A percentile compares a stretch with the other conserved stretches of the same genome.
phyloP scores from a whole-genome alignment of 106 monocot species.

The Cymbidium sinense region DNA sequence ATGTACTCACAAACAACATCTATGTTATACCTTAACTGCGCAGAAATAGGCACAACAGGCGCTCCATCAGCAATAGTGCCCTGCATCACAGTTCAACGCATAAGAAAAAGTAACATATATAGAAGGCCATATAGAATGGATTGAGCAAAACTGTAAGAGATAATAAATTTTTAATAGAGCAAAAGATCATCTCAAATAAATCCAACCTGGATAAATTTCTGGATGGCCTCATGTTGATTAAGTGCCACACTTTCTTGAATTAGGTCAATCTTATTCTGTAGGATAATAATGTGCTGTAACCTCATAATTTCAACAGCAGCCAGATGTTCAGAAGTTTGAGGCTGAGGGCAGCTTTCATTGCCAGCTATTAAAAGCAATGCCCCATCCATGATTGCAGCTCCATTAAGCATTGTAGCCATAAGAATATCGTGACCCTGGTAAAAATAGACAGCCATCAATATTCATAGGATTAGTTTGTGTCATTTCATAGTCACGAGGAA shows the following conservation, averaged over 20 bases:
- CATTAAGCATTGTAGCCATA: conserved; percentile 99
- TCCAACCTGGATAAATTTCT: conserved; percentile 76
- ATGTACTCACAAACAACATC: conserved; percentile 94
- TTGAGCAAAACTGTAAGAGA: not conserved
- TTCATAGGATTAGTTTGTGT: not conserved
- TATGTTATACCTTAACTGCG: conserved; percentile 91
- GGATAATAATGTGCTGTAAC: conserved; percentile 75
- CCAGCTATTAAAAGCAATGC: conserved; percentile 90
- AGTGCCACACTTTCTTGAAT: conserved; percentile 93
- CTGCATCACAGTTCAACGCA: conserved; percentile 27
- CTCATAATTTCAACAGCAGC: conserved; percentile 99
- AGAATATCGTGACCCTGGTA: conserved; percentile 95
- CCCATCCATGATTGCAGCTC: conserved; percentile 98
- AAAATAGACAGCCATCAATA: not conserved
- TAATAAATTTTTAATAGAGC: not conserved
- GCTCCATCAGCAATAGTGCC: conserved; percentile 88
- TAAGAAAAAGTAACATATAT: not conserved
- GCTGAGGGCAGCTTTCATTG: conserved; percentile 96
- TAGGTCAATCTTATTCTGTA: conserved; percentile 96
- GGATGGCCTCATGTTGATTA: conserved; percentile 90
- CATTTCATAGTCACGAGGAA: not conserved
- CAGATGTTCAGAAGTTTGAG: conserved; percentile 94
- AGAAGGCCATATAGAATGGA: not conserved
- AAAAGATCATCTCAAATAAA: conserved; percentile 7
- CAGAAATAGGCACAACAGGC: conserved; percentile 92